Percentiles rank a stretch among this genome's conserved stretches.
Evolutionary conservation across 345 rosid genomes (phyloP).

Genomic region (Carallia pectinifolia): DNA sequence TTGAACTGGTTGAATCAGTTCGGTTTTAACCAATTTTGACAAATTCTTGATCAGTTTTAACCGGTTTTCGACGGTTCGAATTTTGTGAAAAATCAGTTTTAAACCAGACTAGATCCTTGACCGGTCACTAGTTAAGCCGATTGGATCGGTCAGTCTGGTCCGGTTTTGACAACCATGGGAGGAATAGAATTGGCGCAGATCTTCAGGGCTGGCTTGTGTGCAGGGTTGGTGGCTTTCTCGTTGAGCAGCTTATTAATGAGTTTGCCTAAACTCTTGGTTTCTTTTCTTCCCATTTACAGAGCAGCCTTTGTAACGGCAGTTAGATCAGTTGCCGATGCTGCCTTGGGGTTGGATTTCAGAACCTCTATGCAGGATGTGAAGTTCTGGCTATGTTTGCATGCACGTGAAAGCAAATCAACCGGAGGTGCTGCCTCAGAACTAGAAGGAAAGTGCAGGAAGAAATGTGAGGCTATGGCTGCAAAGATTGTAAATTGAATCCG

Average conservation of each 20-base stretch:
- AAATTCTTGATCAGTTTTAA: no score
- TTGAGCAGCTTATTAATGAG: background rate
- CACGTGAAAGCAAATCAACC: background rate
- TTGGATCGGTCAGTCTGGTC: no score
- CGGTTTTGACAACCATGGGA: no score
- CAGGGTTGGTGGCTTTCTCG: background rate
- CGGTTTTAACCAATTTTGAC: no score
- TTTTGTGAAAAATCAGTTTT: no score
- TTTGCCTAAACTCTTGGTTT: background rate
- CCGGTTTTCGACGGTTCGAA: no score
- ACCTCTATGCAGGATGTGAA: conserved; percentile 1
- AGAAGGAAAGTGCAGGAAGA: conserved; percentile 3
- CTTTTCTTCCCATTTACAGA: background rate
- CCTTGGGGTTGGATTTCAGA: background rate
- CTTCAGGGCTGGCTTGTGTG: background rate
- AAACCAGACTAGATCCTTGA: no score
- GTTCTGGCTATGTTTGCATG: background rate
- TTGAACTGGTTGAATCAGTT: no score
- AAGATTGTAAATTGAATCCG: background rate
- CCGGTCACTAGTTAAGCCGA: no score
- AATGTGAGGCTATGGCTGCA: background rate
- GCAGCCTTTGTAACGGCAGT: background rate
- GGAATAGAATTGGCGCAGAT: conserved; percentile 6
- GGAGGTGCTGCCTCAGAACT: background rate
- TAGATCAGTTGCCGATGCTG: background rate